Evolutionary conservation across 2,329 filamentous ascomycete species (phyloP), one percentile per base, ranked within the genome.

Genomic region (Diplodia seriata): DNA sequence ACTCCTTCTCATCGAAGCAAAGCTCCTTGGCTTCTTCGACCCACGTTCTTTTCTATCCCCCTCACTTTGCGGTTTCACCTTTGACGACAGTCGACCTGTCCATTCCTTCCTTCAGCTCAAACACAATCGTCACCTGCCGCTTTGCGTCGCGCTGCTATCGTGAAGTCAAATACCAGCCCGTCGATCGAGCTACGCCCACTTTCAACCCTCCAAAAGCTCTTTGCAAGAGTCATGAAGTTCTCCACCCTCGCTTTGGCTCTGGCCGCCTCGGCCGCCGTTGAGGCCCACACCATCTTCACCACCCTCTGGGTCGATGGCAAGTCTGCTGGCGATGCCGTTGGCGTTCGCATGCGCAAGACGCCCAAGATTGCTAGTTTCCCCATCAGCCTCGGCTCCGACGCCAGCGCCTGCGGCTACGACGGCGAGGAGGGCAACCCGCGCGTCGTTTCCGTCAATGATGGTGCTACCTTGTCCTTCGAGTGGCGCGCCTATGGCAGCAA

Each of bases 321-420:
- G 49, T 70, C 71, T 63, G 75, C 75, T 69, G 91, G 91, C 69
- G 88, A 91, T 74, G 90, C 87, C 36, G 89, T 88, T 31, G 92
- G 90, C 73, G 85, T 93, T 62, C 88, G 91, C 51, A 90, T 90
- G 85, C 86, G 86, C 66, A 81, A 79, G 50, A 80, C 87, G 66
- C 78, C 82, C 3, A 76, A 77, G 7, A 85, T 81, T 0, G 83
- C 85, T 61, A 90, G 85, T 5, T 77, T 76, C 43, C 90, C 90
- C 33, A 83, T 93, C 64, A 79, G 86, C 69, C 76, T 92, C 18
- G 76, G 78, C 15, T 87, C 86, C 71, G 76, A 84, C 33, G 87
- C 88, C 70, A 90, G 93, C 87, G 89, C 89, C 47, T 93, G 91
- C 75, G 90, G 90, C 90, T 65, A 68, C 43, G 77, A 82, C 68